Percentiles rank a stretch among this genome's conserved stretches.
Conservation (phyloP, 768 basidiomycete genomes). For the Lactifluus volemus region DNA sequence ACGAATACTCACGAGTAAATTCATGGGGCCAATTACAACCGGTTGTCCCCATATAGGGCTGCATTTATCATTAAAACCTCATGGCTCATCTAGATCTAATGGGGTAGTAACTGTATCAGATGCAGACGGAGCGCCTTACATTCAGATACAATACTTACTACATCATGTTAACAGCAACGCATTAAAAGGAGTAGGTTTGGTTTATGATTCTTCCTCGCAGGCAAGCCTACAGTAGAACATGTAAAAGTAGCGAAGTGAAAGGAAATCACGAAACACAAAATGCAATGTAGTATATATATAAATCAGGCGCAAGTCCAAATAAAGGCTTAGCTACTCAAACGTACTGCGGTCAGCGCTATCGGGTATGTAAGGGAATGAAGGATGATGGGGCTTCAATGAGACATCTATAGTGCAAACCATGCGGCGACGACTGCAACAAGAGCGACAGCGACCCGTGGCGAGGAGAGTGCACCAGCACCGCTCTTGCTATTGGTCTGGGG, state of each 20-base stretch:
- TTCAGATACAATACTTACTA: background rate
- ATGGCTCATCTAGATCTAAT: no score
- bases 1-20: no score
- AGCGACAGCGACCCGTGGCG: constrained; percentile 42
- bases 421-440: constrained; percentile 42
- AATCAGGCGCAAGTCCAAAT: constrained; percentile 12
- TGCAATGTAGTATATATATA: constrained; percentile 3
- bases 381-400: background rate
- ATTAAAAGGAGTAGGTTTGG: background rate
- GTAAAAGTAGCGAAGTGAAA: background rate
- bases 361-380: constrained; percentile 5
- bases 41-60: no score
- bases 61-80: no score
- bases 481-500: constrained; percentile 25
- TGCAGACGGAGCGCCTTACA: no score
- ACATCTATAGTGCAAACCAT: constrained; percentile 33
- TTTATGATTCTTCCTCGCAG: constrained; percentile 12
- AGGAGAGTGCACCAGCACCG: constrained; percentile 40
- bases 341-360: background rate
- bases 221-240: constrained; percentile 6
- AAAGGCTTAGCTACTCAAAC: constrained; percentile 2
- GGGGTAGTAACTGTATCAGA: no score
- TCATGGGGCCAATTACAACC: no score
- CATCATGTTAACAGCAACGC: background rate
- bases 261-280: constrained; percentile 13